Percentiles rank a stretch among this genome's conserved stretches.
Evolutionary conservation across 345 rosid genomes (phyloP).

Genomic region (Citrus unshiu): DNA sequence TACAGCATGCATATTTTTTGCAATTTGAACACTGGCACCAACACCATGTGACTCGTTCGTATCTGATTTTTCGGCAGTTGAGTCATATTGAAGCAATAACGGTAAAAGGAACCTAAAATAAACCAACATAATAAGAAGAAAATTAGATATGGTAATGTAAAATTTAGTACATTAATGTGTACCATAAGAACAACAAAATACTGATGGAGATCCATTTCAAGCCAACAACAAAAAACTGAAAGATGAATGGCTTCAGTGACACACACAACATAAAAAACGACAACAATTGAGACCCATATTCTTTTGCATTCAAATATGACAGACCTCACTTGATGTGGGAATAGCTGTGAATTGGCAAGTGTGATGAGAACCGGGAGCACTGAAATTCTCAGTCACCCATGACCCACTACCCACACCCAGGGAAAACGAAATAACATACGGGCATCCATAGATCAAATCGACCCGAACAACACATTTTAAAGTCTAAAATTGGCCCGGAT

Average conservation of each 20-base stretch:
- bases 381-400: neutral
- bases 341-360: neutral
- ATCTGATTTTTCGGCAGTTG: conserved; percentile 91
- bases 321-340: neutral
- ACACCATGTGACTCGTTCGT: conserved; percentile 79
- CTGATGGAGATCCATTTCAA: neutral
- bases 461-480: neutral
- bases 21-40: conserved; percentile 95
- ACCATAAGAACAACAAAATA: neutral
- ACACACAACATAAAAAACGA: neutral
- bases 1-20: conserved; percentile 89
- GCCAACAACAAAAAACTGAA: neutral
- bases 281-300: neutral
- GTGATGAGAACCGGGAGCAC: neutral
- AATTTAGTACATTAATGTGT: neutral
- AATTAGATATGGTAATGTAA: neutral
- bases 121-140: conserved; percentile 16
- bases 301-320: neutral
- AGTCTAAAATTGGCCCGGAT: neutral
- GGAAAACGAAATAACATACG: neutral
- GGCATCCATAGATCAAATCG: neutral
- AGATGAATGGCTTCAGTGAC: conserved; percentile 1
- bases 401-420: neutral
- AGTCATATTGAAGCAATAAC: conserved; percentile 92
- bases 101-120: conserved; percentile 86